Percentiles rank a stretch among this genome's conserved stretches.
Conservation (phyloP, 805 yeast species). For the Wickerhamomyces bovis region DNA sequence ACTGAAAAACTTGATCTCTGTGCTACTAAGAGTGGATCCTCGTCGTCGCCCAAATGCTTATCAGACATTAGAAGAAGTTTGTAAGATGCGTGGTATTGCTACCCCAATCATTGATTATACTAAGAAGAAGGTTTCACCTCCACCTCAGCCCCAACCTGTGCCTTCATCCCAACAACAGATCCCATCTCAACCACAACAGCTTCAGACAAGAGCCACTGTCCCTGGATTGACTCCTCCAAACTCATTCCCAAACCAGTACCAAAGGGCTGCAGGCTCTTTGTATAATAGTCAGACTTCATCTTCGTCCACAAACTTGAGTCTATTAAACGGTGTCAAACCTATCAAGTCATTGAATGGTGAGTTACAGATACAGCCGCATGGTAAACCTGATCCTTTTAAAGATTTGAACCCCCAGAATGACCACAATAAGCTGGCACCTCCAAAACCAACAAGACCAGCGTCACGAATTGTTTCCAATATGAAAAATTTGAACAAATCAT, state of each 20-base stretch:
- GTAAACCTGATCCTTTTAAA: conserved; percentile 9
- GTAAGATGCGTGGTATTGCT: conserved; percentile 49
- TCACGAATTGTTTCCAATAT: conserved; percentile 5
- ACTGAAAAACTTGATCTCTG: conserved; percentile 56
- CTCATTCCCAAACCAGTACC: neutral
- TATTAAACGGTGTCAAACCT: neutral
- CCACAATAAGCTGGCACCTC: conserved; percentile 10
- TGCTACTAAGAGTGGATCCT: conserved; percentile 60
- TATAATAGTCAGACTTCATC: neutral
- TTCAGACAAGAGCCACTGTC: conserved; percentile 5
- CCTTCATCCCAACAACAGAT: neutral
- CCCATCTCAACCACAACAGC: conserved; percentile 1
- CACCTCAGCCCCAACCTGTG: neutral
- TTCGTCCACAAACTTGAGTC: neutral
- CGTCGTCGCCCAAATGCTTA: conserved; percentile 66
- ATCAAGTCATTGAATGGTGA: conserved; percentile 1
- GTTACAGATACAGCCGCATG: neutral
- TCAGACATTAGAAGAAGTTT: conserved; percentile 64
- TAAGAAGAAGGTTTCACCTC: conserved; percentile 21
- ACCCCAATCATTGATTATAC: conserved; percentile 36
- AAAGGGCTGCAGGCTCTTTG: neutral
- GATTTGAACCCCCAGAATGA: neutral
- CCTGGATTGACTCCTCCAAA: neutral
- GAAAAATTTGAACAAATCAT: conserved; percentile 16
- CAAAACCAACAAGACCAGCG: conserved; percentile 17